Evolutionary conservation across 495 filamentous ascomycete genomes (phyloP).

Genomic region (Aspergillus wentii): DNA sequence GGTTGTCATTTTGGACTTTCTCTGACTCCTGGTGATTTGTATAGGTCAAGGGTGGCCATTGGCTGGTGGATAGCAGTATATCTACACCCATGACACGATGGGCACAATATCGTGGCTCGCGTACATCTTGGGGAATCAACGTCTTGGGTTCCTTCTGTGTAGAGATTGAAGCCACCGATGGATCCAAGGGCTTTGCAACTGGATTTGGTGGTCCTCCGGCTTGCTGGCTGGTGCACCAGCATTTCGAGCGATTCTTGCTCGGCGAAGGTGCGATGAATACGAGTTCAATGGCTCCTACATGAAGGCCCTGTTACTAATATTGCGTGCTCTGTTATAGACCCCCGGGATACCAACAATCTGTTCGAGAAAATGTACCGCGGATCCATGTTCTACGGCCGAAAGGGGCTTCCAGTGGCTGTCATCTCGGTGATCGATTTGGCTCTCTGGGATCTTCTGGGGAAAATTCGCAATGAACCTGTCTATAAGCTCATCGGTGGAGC

Average conservation of each 20-base stretch:
- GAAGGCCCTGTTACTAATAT: conserved; percentile 1
- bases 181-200: conserved; percentile 86
- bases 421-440: conserved; percentile 93
- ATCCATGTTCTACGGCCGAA: conserved; percentile 93
- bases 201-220: conserved; percentile 91
- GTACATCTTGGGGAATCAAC: conserved; percentile 94
- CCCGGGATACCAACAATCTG: conserved; percentile 78
- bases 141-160: conserved; percentile 90
- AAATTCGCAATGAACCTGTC: conserved; percentile 85
- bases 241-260: conserved; percentile 86
- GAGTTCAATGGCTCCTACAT: neutral
- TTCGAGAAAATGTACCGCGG: conserved; percentile 96
- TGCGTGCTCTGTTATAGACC: conserved; percentile 45
- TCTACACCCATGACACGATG: conserved; percentile 87
- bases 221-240: conserved; percentile 87
- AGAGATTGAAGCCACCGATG: conserved; percentile 85
- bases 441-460: conserved; percentile 85
- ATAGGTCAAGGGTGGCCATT: conserved; percentile 76
- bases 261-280: conserved; percentile 53
- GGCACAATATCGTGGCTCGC: conserved; percentile 78
- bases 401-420: conserved; percentile 81
- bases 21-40: conserved; percentile 3
- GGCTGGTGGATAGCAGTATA: conserved; percentile 87
- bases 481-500: conserved; percentile 91
- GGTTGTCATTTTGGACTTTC: neutral